Evolutionary conservation across 495 filamentous ascomycete species (phyloP).

Genomic region (Podospora pseudopauciseta): DNA sequence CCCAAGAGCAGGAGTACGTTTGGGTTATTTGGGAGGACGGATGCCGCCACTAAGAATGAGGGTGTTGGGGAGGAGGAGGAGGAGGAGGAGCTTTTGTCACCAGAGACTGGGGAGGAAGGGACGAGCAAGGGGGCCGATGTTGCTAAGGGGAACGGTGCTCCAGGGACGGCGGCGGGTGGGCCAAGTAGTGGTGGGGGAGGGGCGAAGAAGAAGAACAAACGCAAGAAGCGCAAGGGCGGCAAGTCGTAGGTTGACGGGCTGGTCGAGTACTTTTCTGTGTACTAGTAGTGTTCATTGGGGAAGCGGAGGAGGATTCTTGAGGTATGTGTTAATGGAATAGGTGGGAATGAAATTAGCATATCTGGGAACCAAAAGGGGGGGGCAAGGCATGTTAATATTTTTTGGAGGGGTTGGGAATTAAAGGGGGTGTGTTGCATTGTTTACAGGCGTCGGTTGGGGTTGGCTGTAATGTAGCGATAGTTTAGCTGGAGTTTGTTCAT

Average conservation of each 20-base stretch:
- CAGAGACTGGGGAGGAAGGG: constrained; percentile 14
- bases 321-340: background rate
- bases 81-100: constrained; percentile 16
- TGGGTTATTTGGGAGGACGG: constrained; percentile 14
- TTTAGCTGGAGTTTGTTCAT: background rate
- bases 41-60: background rate
- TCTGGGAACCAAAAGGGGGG: background rate
- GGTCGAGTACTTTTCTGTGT: constrained; percentile 21
- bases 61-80: constrained; percentile 20
- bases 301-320: background rate
- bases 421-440: background rate
- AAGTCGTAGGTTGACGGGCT: constrained; percentile 35
- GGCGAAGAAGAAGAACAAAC: constrained; percentile 35
- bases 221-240: constrained; percentile 44
- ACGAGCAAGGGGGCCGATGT: background rate
- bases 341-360: background rate
- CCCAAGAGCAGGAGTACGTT: constrained; percentile 20
- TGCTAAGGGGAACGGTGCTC: constrained; percentile 15
- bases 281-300: background rate
- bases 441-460: background rate
- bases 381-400: background rate
- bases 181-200: constrained; percentile 16
- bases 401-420: background rate
- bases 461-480: background rate
- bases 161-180: constrained; percentile 7